These are phyloP conservation scores for Aspergillus luchuensis DNA, from an alignment of 2,329 filamentous ascomycete genomes.

Conservation along the genomic window DNA sequence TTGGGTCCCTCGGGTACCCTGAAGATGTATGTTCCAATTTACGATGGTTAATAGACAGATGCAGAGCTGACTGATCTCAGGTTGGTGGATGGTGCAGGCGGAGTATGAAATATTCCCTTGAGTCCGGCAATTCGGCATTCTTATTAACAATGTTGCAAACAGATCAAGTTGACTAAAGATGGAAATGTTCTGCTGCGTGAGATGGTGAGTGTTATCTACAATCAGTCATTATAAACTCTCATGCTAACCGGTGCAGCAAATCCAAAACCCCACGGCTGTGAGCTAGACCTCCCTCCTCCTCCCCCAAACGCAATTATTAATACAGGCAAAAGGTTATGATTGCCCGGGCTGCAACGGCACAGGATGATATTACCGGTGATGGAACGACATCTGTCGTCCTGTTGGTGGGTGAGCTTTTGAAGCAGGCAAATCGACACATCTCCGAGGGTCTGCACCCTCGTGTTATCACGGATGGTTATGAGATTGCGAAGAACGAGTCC, in stretches of 20 bases:
- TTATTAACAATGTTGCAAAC: constrained; percentile 30
- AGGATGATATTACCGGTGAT: constrained; percentile 98
- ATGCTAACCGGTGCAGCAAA: constrained; percentile 63
- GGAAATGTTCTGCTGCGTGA: constrained; percentile 79
- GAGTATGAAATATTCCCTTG: constrained; percentile 44
- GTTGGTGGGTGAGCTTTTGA: constrained; percentile 92
- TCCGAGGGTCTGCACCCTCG: constrained; percentile 94
- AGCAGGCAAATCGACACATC: constrained; percentile 96
- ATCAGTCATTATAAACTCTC: background rate
- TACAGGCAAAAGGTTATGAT: constrained; percentile 61
- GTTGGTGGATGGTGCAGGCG: constrained; percentile 65
- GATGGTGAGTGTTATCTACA: constrained; percentile 53
- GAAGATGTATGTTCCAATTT: constrained; percentile 71
- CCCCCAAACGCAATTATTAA: constrained; percentile 14
- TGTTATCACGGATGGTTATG: constrained; percentile 96
- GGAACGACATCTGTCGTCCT: constrained; percentile 96
- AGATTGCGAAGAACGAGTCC: constrained; percentile 91
- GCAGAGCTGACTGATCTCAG: constrained; percentile 42
- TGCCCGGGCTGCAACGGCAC: constrained; percentile 83
- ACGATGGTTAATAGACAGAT: background rate
- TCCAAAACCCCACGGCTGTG: constrained; percentile 96
- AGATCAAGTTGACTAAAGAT: constrained; percentile 99
- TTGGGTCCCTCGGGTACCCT: constrained; percentile 90
- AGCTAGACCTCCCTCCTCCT: constrained; percentile 24
- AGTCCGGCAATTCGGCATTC: constrained; percentile 6